Evolutionary conservation across 225 moss, liverwort and hornwort species (phyloP).

Genomic region (Sphagnum contortum): DNA sequence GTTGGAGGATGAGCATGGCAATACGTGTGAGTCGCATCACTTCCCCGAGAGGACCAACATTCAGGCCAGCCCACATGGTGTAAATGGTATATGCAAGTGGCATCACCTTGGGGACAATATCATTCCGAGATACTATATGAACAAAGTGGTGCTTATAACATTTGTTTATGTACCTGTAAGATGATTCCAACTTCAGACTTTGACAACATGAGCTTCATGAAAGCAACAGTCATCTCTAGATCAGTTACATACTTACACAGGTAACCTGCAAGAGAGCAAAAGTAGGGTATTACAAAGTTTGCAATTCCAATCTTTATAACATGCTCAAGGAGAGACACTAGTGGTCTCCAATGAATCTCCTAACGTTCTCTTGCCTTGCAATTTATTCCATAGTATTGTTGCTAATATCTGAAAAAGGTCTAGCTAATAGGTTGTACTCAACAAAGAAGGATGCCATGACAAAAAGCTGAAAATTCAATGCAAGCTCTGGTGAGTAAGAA

Average conservation of each 20-base stretch:
- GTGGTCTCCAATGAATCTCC: too few species aligned
- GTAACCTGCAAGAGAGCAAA: background rate
- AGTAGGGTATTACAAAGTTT: too few species aligned
- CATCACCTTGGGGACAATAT: constrained; percentile 97
- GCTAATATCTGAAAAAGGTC: too few species aligned
- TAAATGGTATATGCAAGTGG: constrained; percentile 91
- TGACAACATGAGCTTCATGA: background rate
- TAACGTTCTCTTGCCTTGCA: too few species aligned
- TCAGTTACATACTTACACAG: background rate
- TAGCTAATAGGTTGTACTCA: too few species aligned
- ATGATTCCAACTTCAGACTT: too few species aligned
- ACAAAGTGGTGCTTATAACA: constrained; percentile 82
- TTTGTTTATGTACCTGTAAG: constrained; percentile 62
- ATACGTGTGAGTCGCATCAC: constrained; percentile 72
- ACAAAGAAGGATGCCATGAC: too few species aligned
- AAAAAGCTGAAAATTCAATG: background rate
- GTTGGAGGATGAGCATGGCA: constrained; percentile 56
- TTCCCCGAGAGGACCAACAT: constrained; percentile 78
- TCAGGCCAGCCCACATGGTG: constrained; percentile 79
- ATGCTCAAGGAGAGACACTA: too few species aligned
- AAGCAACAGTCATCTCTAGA: background rate
- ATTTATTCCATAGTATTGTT: too few species aligned
- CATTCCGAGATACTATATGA: constrained; percentile 89
- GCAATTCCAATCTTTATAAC: too few species aligned
- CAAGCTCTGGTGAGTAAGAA: background rate